These are phyloP conservation scores for Rhizomucor miehei DNA, from an alignment of 371 early-diverging fungal species.

Conservation along the genomic window DNA sequence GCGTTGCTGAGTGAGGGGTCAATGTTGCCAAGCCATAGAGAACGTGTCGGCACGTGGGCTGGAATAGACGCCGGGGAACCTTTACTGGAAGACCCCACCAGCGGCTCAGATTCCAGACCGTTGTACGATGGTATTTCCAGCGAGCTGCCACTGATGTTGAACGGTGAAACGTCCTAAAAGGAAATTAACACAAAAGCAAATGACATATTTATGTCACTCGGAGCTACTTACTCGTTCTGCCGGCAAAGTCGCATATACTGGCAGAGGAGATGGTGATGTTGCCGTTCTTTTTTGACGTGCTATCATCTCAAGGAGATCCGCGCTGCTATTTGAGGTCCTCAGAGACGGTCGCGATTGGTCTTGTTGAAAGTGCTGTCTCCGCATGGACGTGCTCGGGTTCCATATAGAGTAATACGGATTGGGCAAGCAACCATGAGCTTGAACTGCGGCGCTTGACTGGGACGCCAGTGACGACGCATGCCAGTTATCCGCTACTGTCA, in stretches of 20 bases:
- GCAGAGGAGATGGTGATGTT: background rate
- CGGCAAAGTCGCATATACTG: no score
- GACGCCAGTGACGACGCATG: background rate
- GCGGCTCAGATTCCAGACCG: background rate
- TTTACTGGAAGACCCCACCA: conserved; percentile 12
- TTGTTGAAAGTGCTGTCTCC: conserved; percentile 5
- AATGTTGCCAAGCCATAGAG: conserved; percentile 93
- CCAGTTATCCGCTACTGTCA: conserved; percentile 18
- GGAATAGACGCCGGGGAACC: conserved; percentile 11
- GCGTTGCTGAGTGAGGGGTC: conserved; percentile 70
- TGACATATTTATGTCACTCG: background rate
- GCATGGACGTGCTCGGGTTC: conserved; percentile 6
- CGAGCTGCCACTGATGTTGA: background rate
- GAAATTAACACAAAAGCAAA: conserved; percentile 6
- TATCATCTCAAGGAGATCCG: conserved; percentile 39
- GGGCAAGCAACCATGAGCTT: conserved; percentile 19
- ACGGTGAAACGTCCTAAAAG: background rate
- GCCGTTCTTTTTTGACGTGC: conserved; percentile 26
- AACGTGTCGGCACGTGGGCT: conserved; percentile 65
- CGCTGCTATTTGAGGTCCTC: conserved; percentile 36
- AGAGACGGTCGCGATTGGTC: conserved; percentile 12
- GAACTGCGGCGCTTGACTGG: conserved; percentile 1
- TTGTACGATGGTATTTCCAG: background rate
- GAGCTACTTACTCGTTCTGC: background rate
- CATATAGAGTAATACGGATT: conserved; percentile 38